Percentiles rank a stretch among this genome's conserved stretches.
Evolutionary conservation across 495 filamentous ascomycete species (phyloP).

Genomic region (Haplographium delicatum): DNA sequence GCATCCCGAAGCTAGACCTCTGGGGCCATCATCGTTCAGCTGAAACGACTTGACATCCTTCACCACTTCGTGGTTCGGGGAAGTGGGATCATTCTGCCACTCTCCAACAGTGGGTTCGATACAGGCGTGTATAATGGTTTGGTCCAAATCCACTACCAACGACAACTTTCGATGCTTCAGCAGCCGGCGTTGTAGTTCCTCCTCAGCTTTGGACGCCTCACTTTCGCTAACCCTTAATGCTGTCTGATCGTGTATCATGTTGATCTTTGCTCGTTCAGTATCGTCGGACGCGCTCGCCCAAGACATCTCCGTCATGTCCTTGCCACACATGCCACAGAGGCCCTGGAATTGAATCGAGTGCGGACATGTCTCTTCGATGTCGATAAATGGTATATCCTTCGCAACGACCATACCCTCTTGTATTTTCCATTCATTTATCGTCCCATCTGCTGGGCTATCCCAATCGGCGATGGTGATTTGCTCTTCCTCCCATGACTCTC

Average conservation of each 20-base stretch:
- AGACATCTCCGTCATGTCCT: slow-evolving; percentile 81
- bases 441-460: slow-evolving; percentile 77
- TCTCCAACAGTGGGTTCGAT: slow-evolving; percentile 95
- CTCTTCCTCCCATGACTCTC: slow-evolving; percentile 60
- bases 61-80: slow-evolving; percentile 87
- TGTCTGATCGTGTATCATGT: slow-evolving; percentile 88
- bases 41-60: slow-evolving; percentile 85
- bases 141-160: slow-evolving; percentile 93
- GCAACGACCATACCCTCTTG: slow-evolving; percentile 64
- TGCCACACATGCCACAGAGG: slow-evolving; percentile 86
- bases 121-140: slow-evolving; percentile 97
- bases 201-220: slow-evolving; percentile 76
- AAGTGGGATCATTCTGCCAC: slow-evolving; percentile 83
- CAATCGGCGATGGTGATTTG: slow-evolving; percentile 70
- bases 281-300: slow-evolving; percentile 48
- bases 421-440: slow-evolving; percentile 69
- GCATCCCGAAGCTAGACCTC: slow-evolving; percentile 55
- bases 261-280: slow-evolving; percentile 79
- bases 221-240: slow-evolving; percentile 65
- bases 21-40: slow-evolving; percentile 75
- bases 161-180: slow-evolving; percentile 76
- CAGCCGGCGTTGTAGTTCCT: slow-evolving; percentile 77
- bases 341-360: slow-evolving; percentile 89
- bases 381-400: slow-evolving; percentile 53
- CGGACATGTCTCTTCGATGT: slow-evolving; percentile 85